phyloP scores from a whole-genome alignment of 2,329 filamentous ascomycete genomes.

The Myriosclerotinia curreyana region DNA sequence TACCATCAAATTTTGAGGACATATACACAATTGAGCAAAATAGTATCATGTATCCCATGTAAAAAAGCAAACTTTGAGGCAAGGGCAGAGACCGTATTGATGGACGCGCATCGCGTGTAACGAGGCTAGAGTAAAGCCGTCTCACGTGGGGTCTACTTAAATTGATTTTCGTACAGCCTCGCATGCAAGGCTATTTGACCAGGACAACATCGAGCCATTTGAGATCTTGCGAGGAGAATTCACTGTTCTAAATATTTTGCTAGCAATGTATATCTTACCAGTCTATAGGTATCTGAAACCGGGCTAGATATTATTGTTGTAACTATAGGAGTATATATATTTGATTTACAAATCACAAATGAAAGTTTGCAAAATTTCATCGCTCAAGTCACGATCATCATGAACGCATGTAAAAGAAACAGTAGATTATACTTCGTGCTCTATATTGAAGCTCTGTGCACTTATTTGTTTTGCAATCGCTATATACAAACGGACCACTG shows the following conservation, averaged over 20 bases:
- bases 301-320: not conserved
- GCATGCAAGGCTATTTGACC: slow-evolving; percentile 8
- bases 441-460: slow-evolving; percentile 26
- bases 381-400: not conserved
- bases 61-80: not conserved
- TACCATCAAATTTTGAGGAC: not conserved
- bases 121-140: slow-evolving; percentile 13
- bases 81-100: slow-evolving; percentile 5
- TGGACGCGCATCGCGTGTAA: slow-evolving; percentile 21
- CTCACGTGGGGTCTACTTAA: slow-evolving; percentile 8
- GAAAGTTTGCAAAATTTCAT: not conserved
- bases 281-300: not conserved
- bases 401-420: not conserved
- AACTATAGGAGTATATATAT: too few relatives aligned
- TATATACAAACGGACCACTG: slow-evolving; percentile 33
- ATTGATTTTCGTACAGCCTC: slow-evolving; percentile 17
- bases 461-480: slow-evolving; percentile 26
- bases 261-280: not conserved
- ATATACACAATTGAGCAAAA: not conserved
- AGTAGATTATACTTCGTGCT: slow-evolving; percentile 14
- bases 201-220: not conserved
- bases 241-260: not conserved
- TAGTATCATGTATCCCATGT: not conserved
- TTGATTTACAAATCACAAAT: not conserved
- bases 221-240: not conserved